Evolutionary conservation across 2,329 filamentous ascomycete genomes (phyloP), one percentile per base, ranked within the genome.

Genomic region (Exophiala sideris): DNA sequence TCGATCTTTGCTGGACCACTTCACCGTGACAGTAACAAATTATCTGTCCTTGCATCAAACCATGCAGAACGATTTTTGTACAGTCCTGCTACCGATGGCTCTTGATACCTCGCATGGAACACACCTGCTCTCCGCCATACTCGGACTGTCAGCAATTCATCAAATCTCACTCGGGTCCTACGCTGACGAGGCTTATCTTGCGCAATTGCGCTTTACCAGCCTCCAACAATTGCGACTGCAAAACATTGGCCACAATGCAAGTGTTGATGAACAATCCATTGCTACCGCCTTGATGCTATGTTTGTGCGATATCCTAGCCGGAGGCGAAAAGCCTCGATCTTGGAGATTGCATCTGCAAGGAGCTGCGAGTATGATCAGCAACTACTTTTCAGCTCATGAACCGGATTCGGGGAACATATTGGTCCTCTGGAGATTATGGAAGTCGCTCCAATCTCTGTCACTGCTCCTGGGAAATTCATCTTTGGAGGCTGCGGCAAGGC

Each of bases 31-130:
- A 5, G 41, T 44, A n/a, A 24, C 41, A 12, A 44, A 24, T 24
- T 44, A 44, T 12, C n/a, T 44, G 41, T 44, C 41, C 3, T 24
- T 44, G 21, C 41, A 44, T 14, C 41, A 44, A 7, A 24, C 41
- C n/a, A 44, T 44, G 41, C 41, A 44, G 21, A 44, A 44, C n/a
- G 41, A 44, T n/a, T 44, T 44, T n/a, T 44, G 41, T n/a, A 44
- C 41, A 14, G 41, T 44, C n/a, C 21, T 44, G n/a, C 20, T 44
- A 29, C 41, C 41, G 9, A 44, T 44, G 41, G 41, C 41, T 8
- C 41, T 44, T 24, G 41, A 44, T 24, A 44, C 41, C 8, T 44
- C 41, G 5, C 20, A 44, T 24, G 41, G 41, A 8, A 44, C 41
- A 14, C 41, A 44, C 12, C 41, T 44, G 4, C 41, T 44, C 6